phyloP scores from a whole-genome alignment of 2,329 filamentous ascomycete genomes.

The Microcyclosporella mali region DNA sequence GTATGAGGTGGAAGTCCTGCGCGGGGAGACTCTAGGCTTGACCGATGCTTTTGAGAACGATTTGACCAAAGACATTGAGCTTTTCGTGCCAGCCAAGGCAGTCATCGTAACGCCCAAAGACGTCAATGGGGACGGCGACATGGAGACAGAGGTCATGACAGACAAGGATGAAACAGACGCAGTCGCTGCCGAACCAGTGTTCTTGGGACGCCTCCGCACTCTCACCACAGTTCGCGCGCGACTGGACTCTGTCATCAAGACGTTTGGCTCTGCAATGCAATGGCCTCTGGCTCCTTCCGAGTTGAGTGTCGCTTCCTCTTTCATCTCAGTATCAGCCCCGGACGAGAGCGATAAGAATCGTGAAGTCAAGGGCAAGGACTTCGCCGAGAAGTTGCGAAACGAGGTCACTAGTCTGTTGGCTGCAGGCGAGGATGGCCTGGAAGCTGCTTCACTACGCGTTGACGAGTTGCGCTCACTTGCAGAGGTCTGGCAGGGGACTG shows the following conservation, averaged over 20 bases:
- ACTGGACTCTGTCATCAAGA: slow-evolving; percentile 83
- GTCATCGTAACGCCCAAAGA: slow-evolving; percentile 2
- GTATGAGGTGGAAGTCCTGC: slow-evolving; percentile 88
- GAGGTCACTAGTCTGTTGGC: slow-evolving; percentile 66
- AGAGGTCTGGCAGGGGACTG: slow-evolving; percentile 88
- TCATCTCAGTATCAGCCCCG: slow-evolving; percentile 84
- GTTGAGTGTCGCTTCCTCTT: slow-evolving; percentile 75
- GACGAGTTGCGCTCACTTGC: slow-evolving; percentile 70
- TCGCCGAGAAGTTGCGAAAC: slow-evolving; percentile 61
- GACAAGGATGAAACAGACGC: slow-evolving; percentile 33
- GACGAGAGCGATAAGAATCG: slow-evolving; percentile 53
- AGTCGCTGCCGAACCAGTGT: slow-evolving; percentile 46
- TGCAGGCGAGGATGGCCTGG: slow-evolving; percentile 56
- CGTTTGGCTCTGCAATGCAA: slow-evolving; percentile 92
- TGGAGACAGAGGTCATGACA: background rate
- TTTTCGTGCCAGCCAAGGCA: slow-evolving; percentile 50
- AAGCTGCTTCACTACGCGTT: slow-evolving; percentile 66
- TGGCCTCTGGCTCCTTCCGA: slow-evolving; percentile 89
- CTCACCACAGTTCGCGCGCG: slow-evolving; percentile 74
- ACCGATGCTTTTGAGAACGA: slow-evolving; percentile 70
- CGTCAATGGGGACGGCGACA: background rate
- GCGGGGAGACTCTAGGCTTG: slow-evolving; percentile 79
- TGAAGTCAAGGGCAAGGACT: slow-evolving; percentile 81
- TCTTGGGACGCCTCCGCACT: slow-evolving; percentile 73
- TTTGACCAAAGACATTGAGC: slow-evolving; percentile 63